These are phyloP conservation scores for Microbotryum silenes-acaulis DNA, from an alignment of 1,284 basidiomycete species.

Conservation along the genomic window DNA sequence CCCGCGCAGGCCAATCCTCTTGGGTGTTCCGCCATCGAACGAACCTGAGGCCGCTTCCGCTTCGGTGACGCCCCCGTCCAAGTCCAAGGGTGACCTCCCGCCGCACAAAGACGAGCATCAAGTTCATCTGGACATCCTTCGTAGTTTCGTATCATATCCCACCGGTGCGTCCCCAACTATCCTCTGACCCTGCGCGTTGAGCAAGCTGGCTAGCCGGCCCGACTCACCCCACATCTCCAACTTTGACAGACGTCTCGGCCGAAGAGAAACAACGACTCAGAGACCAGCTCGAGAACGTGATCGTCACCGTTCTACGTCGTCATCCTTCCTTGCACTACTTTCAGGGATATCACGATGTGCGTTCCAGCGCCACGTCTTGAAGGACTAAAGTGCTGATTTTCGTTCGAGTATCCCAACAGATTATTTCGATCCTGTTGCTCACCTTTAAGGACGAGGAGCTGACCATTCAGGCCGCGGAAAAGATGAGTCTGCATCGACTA, in stretches of 20 bases:
- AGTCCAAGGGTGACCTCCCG: neutral
- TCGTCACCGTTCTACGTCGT: constrained; percentile 31
- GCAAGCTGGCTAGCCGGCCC: too few species aligned
- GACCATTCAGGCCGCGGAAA: constrained; percentile 15
- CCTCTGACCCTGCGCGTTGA: too few species aligned
- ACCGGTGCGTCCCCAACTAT: constrained; percentile 16
- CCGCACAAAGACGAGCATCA: constrained; percentile 24
- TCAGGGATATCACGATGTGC: constrained; percentile 33
- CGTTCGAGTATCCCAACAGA: constrained; percentile 21
- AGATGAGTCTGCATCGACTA: constrained; percentile 32
- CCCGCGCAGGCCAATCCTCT: constrained; percentile 14
- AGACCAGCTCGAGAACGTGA: constrained; percentile 27
- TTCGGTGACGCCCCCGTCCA: neutral
- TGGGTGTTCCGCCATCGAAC: constrained; percentile 10
- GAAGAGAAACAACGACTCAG: constrained; percentile 26
- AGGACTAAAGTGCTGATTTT: neutral
- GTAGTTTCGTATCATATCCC: constrained; percentile 35
- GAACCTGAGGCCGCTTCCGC: neutral
- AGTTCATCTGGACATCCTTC: constrained; percentile 36
- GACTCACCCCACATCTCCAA: too few species aligned
- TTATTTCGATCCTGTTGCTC: constrained; percentile 36
- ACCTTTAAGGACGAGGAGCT: constrained; percentile 29
- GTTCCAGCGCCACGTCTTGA: neutral
- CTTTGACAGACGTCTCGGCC: constrained; percentile 15
- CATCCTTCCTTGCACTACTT: constrained; percentile 36